A percentile compares a stretch with the other conserved stretches of the same genome.
phyloP scores from a whole-genome alignment of 2,329 filamentous ascomycete species.

The Nannizziopsis barbatae region DNA sequence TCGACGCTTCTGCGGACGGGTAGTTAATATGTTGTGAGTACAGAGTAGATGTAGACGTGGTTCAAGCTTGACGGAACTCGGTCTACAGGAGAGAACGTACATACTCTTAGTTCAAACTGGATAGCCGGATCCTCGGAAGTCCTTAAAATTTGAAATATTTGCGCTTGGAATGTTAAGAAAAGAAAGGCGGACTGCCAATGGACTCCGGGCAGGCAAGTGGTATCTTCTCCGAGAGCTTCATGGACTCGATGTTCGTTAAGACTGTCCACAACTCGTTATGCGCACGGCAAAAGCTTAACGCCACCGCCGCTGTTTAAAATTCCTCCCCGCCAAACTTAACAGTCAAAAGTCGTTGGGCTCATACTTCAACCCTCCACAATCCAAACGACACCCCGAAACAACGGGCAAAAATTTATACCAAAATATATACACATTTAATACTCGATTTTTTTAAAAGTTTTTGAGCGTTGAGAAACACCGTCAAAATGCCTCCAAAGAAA shows the following conservation, averaged over 20 bases:
- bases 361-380: constrained; percentile 3
- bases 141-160: too few relatives aligned
- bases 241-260: background rate
- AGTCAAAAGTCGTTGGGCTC: background rate
- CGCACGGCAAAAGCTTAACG: constrained; percentile 5
- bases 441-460: background rate
- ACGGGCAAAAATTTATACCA: background rate
- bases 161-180: background rate
- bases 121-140: too few relatives aligned
- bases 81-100: too few relatives aligned
- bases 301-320: constrained; percentile 1
- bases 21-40: too few relatives aligned
- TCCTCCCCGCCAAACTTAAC: constrained; percentile 1
- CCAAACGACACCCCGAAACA: constrained; percentile 2
- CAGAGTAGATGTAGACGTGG: too few relatives aligned
- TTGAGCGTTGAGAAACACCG: background rate
- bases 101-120: too few relatives aligned
- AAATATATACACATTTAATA: background rate
- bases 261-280: background rate
- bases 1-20: background rate
- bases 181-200: too few relatives aligned
- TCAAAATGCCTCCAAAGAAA: constrained; percentile 39
- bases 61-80: too few relatives aligned
- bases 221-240: too few relatives aligned
- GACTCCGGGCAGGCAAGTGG: background rate